Evolutionary conservation across 768 basidiomycete genomes (phyloP).

Genomic region (Suillus discolor): DNA sequence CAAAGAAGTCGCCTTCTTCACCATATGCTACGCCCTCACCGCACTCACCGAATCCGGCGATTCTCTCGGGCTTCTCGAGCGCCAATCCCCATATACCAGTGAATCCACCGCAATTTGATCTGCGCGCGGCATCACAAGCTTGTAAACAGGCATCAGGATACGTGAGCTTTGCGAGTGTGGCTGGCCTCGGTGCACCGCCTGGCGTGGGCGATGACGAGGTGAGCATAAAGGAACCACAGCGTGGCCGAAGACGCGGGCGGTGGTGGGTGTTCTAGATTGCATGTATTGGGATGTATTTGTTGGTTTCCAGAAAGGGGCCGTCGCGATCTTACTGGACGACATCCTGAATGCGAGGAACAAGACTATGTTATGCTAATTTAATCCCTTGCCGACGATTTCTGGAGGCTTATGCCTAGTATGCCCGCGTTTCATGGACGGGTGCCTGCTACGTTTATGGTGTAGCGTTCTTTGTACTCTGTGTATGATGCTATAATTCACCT

Average conservation of each 20-base stretch:
- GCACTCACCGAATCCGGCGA: slow-evolving; percentile 16
- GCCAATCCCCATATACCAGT: slow-evolving; percentile 28
- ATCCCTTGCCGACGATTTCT: background rate
- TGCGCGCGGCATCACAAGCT: slow-evolving; percentile 58
- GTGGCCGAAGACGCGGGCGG: slow-evolving; percentile 32
- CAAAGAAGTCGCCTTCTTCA: slow-evolving; percentile 17
- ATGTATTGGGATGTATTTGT: background rate
- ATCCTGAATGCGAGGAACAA: slow-evolving; percentile 3
- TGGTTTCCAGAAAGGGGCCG: background rate
- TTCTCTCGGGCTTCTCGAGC: slow-evolving; percentile 11
- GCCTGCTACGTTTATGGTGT: slow-evolving; percentile 5
- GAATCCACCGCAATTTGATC: slow-evolving; percentile 55
- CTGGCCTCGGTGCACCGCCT: slow-evolving; percentile 66
- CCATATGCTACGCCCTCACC: slow-evolving; percentile 6
- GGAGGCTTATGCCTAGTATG: slow-evolving; percentile 10
- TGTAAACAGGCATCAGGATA: slow-evolving; percentile 62
- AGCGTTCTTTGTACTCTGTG: background rate
- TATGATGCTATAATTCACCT: slow-evolving; percentile 4
- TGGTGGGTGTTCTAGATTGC: slow-evolving; percentile 32
- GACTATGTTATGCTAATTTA: slow-evolving; percentile 10
- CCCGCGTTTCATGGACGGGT: slow-evolving; percentile 3
- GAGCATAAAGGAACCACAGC: slow-evolving; percentile 20
- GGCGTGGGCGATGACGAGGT: slow-evolving; percentile 41
- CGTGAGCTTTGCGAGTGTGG: slow-evolving; percentile 67
- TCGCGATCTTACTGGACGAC: slow-evolving; percentile 1